Conservation (phyloP, 768 basidiomycete genomes). For the Lentinula detonsa region DNA sequence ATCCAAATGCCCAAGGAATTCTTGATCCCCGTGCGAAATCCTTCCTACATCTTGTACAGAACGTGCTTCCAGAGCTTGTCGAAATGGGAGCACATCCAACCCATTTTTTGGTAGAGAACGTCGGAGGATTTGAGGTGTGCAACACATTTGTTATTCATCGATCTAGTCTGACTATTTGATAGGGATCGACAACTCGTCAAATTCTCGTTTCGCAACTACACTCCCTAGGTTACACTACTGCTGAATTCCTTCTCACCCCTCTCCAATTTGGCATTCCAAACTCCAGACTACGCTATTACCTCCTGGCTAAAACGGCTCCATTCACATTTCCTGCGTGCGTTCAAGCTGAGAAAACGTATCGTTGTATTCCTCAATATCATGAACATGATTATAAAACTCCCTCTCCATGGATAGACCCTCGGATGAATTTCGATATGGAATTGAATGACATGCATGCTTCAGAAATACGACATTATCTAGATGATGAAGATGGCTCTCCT, state of each 20-base stretch:
- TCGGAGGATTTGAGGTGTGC: slow-evolving; percentile 76
- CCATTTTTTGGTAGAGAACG: slow-evolving; percentile 70
- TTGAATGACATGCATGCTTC: slow-evolving; percentile 8
- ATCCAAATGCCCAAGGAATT: slow-evolving; percentile 64
- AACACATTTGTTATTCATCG: not conserved
- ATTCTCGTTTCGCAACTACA: slow-evolving; percentile 47
- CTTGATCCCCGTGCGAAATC: slow-evolving; percentile 70
- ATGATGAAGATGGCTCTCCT: slow-evolving; percentile 14
- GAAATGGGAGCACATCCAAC: slow-evolving; percentile 39
- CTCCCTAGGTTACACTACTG: slow-evolving; percentile 46
- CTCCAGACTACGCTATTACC: slow-evolving; percentile 75
- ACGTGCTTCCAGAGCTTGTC: slow-evolving; percentile 56
- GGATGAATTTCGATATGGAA: not conserved
- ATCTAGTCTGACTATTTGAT: slow-evolving; percentile 8
- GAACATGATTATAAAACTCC: not conserved
- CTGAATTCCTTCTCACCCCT: slow-evolving; percentile 68
- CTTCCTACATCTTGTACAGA: slow-evolving; percentile 64
- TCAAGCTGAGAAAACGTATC: not conserved
- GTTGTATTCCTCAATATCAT: not conserved
- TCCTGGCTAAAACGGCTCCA: slow-evolving; percentile 55
- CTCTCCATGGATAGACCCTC: not conserved
- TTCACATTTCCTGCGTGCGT: slow-evolving; percentile 27
- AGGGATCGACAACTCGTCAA: slow-evolving; percentile 63
- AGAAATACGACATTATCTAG: slow-evolving; percentile 35
- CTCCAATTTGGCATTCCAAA: slow-evolving; percentile 79